Conservation (phyloP, 1,284 basidiomycete genomes). For the Irpex rosettiformis region DNA sequence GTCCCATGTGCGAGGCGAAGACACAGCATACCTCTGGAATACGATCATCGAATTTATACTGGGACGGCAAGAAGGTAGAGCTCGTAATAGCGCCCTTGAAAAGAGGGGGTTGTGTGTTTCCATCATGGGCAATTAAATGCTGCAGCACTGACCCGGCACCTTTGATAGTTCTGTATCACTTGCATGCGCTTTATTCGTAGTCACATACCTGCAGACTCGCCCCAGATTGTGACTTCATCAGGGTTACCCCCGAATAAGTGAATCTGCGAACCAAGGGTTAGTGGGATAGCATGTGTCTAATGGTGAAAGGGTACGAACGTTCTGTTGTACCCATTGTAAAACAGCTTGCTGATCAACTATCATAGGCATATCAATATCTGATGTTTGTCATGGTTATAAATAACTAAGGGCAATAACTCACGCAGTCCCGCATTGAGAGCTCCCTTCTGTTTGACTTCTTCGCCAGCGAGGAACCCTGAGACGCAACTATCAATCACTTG, state of each 20-base stretch:
- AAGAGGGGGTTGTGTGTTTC: slow-evolving; percentile 1
- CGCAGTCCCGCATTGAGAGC: not conserved
- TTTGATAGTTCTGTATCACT: not conserved
- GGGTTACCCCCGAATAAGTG: not conserved
- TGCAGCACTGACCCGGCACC: not conserved
- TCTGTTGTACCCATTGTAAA: not conserved
- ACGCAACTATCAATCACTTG: no score
- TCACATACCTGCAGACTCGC: not conserved
- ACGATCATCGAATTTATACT: not conserved
- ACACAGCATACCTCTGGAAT: not conserved
- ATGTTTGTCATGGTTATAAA: not conserved
- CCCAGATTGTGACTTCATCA: not conserved
- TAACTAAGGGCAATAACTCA: not conserved
- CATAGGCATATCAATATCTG: not conserved
- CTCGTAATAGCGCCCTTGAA: not conserved
- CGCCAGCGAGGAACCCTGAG: not conserved
- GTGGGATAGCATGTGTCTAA: not conserved
- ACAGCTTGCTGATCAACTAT: not conserved
- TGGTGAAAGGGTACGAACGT: not conserved
- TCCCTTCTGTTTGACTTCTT: not conserved
- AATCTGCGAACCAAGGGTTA: not conserved
- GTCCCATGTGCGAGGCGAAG: not conserved
- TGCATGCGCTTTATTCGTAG: no score
- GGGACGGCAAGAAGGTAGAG: not conserved
- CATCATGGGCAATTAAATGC: not conserved